Evolutionary conservation across 208 protist species (phyloP), one percentile per base, ranked within the genome.

Genomic region (Porcisia hertigi): DNA sequence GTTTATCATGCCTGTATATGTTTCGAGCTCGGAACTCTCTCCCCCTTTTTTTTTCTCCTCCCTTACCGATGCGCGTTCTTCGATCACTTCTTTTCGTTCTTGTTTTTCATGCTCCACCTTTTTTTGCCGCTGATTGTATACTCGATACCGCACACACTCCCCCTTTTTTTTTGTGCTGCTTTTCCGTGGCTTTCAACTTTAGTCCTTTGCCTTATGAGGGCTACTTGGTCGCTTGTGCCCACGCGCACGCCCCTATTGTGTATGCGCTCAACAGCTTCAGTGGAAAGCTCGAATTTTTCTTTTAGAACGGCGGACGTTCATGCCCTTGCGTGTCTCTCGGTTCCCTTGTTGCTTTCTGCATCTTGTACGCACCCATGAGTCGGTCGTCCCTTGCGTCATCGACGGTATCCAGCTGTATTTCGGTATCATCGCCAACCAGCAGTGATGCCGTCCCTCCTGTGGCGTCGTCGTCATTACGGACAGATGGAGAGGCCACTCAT

Each of bases 311-410:
- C 9, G n/a, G 16, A 67, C 63, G 41, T 8, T 20, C 41, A 49
- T 14, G 47, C 0, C 5, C 63, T 20, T 34, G 20, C 6, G 63
- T n/a, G 30, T 43, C 23, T 67, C 20, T 7, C 45, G 11, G 16
- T 67, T 67, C 41, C 47, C 47, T 20, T 1, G 12, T 23, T 20
- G 34, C 36, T 7, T 23, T 8, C 41, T 67, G 63, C 36, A 67
- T 67, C 63, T 49, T n/a, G 6, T 67, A n/a, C 63, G 63, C 41
- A 25, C 23, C 18, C 63, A 67, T 67, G 63, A 67, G 63, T 49
- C 63, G 47, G 63, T 67, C 63, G 41, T 52, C 63, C 25, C n/a
- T 52, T 8, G 39, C 23, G 25, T 47, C 63, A 52, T 67, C 63
- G 8, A 67, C 39, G 39, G 63, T 20, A 49, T 52, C 63, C 2